Base-by-base conservation (phyloP, 2,329 filamentous ascomycete genomes). In the Cordyceps militaris region DNA sequence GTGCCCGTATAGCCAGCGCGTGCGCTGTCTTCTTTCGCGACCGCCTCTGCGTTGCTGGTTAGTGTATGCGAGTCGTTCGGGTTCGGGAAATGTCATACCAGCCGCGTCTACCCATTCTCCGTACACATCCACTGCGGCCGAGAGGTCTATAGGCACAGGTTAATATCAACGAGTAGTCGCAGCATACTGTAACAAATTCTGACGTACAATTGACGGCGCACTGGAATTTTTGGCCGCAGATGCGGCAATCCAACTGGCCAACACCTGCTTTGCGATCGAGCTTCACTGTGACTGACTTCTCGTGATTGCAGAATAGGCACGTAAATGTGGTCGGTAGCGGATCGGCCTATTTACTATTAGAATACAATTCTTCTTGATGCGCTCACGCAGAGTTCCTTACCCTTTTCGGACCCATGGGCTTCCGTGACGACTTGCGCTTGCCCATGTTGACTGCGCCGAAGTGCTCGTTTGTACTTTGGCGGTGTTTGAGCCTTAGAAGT, bases 261-360 rank as follows among this genome's bases (percentile, higher is more conserved):
- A 96, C 82, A 53, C 91, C 91, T 28, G 85, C 79, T 71, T 97
- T 97, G 79, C 96, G 96, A 71, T 99, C 91, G 52, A 99, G 81
- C 73, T 95, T 94, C 64, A 97, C 89, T 28, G 84, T 82, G 54
- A 99, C 89, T 0, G 92, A 90, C 64, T 91, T 94, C 70, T 97
- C 94, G 74, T 97, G 92, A 72, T 97, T 97, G 80, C 94, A 99
- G 76, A 99, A 99, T 47, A 99, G 85, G 71, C 94, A 99, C 58
- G 92, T 90, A 73, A 99, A 99, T n/a, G 84, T 83, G 3, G 89
- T 92, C 3, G 87, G 81, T 19, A 94, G 80, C 42, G 85, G 82
- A 65, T 92, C 88, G 70, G 81, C 75, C 85, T 88, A 64, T n/a
- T 30, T 14, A 24, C n/a, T 40, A 53, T 61, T 60, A 65, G 60